Evolutionary conservation across 2,329 filamentous ascomycete species (phyloP), one percentile per base, ranked within the genome.

Genomic region (Trichoderma oligosporum): DNA sequence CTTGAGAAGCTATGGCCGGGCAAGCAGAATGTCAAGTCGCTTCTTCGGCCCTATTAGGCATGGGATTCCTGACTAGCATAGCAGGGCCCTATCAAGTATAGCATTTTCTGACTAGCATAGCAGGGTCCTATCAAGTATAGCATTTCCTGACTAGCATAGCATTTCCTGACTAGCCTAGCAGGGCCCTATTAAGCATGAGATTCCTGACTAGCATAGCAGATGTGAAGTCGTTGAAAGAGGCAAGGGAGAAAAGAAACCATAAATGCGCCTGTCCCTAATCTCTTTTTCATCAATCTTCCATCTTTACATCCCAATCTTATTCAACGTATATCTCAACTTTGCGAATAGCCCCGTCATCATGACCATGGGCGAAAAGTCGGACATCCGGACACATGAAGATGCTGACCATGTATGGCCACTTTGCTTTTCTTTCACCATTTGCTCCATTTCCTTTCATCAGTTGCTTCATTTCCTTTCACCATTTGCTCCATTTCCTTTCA

Each of bases 361-460:
- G 51, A 41, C 51, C 27, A 55, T 55, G 51, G 51, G 51, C 31
- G 51, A 55, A 46, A 55, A 55, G 31, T 20, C 42, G 12, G 51
- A 55, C 7, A 46, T 44, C 12, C 51, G 46, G 20, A 20, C 41
- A 14, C 51, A 55, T 38, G 51, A 55, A n/a, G 41, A 55, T 12
- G 27, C 14, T n/a, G 51, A 55, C 12, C 51, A 55, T 55, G 51
- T 55, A 55, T 20, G 51, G 4, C 51, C 4, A 20, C n/a, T n/a
- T n/a, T n/a, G n/a, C n/a, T n/a, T n/a, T 14, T 22, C 16, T 8
- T 33, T 27, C 14, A 2, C 9, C 31, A 22, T 12, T 27, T 27
- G 3, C 12, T 38, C 16, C 5, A 9, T 38, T 38, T 14, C 14
- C 16, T 11, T 36, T 18, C 38, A 33, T 38, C 38, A 25, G n/a